phyloP scores from a whole-genome alignment of 495 filamentous ascomycete species.

The Penicillium arizonense region DNA sequence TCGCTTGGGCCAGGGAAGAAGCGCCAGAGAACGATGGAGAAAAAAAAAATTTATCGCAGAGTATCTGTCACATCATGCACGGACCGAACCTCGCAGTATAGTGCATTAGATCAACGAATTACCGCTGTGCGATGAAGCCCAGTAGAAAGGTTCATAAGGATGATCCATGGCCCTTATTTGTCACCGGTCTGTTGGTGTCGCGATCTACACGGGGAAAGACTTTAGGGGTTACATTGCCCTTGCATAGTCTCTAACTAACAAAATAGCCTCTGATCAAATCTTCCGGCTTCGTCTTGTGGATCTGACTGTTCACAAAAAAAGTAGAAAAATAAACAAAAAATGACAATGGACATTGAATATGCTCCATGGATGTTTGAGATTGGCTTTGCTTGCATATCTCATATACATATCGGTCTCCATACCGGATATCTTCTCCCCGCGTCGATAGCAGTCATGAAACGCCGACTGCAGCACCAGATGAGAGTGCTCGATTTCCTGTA shows the following conservation, averaged over 20 bases:
- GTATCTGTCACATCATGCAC: constrained; percentile 43
- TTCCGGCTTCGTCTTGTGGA: constrained; percentile 16
- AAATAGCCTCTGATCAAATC: constrained; percentile 9
- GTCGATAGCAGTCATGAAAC: constrained; percentile 22
- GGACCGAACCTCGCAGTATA: constrained; percentile 18
- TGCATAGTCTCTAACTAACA: constrained; percentile 34
- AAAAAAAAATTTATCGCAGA: constrained; percentile 10
- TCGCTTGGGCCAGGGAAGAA: constrained; percentile 9
- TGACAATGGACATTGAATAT: neutral
- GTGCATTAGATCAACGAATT: constrained; percentile 33
- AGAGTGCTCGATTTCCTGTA: constrained; percentile 11
- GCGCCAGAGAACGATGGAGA: constrained; percentile 10
- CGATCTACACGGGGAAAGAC: constrained; percentile 37
- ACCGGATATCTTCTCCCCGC: neutral
- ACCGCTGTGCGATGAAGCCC: constrained; percentile 23
- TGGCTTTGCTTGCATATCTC: constrained; percentile 16
- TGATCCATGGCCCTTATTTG: constrained; percentile 39
- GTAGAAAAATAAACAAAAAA: neutral
- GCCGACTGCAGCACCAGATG: constrained; percentile 6
- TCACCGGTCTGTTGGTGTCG: constrained; percentile 32
- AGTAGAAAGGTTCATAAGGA: constrained; percentile 13
- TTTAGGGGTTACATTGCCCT: constrained; percentile 32
- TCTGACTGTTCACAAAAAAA: constrained; percentile 15
- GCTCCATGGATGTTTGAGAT: neutral
- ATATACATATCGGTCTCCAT: constrained; percentile 3